Evolutionary conservation across 164 flowering plant genomes (phyloP).

Genomic region (Macadamia integrifolia): DNA sequence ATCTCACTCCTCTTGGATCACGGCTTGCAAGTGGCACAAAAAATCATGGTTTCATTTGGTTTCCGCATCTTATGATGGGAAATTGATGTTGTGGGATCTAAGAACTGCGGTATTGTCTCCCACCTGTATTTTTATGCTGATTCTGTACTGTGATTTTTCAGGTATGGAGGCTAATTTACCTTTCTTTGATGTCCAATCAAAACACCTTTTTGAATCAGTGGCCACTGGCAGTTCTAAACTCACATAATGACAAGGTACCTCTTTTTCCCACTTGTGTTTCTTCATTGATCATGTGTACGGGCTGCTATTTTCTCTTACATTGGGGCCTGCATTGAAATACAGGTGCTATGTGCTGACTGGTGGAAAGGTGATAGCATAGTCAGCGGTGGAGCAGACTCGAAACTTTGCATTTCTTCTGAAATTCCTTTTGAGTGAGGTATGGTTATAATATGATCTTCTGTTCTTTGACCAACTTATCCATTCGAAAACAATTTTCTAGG

Average conservation of each 20-base stretch:
- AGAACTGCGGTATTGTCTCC: slow-evolving; percentile 72
- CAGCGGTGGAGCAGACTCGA: slow-evolving; percentile 89
- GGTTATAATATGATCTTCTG: too few relatives aligned
- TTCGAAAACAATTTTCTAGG: too few relatives aligned
- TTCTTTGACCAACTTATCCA: too few relatives aligned
- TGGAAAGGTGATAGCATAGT: slow-evolving; percentile 78
- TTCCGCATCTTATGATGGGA: slow-evolving; percentile 92
- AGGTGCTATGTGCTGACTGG: slow-evolving; percentile 97
- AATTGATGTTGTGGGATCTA: slow-evolving; percentile 94
- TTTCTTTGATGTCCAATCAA: slow-evolving; percentile 3
- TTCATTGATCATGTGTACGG: neutral
- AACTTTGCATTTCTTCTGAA: slow-evolving; percentile 71
- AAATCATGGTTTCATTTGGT: slow-evolving; percentile 74
- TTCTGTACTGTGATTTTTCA: too few relatives aligned
- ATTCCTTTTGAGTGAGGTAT: slow-evolving; percentile 38
- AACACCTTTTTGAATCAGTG: slow-evolving; percentile 50
- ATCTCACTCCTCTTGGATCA: slow-evolving; percentile 81
- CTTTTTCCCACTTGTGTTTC: neutral
- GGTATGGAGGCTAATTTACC: neutral
- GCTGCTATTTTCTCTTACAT: neutral
- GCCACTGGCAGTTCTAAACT: slow-evolving; percentile 67
- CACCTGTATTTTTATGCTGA: neutral
- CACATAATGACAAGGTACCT: slow-evolving; percentile 84
- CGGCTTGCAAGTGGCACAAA: slow-evolving; percentile 91
- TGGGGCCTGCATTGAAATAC: slow-evolving; percentile 9